These are phyloP conservation scores for Trichocomaceae sp. DNA, from an alignment of 2,329 filamentous ascomycete species.

Conservation along the genomic window DNA sequence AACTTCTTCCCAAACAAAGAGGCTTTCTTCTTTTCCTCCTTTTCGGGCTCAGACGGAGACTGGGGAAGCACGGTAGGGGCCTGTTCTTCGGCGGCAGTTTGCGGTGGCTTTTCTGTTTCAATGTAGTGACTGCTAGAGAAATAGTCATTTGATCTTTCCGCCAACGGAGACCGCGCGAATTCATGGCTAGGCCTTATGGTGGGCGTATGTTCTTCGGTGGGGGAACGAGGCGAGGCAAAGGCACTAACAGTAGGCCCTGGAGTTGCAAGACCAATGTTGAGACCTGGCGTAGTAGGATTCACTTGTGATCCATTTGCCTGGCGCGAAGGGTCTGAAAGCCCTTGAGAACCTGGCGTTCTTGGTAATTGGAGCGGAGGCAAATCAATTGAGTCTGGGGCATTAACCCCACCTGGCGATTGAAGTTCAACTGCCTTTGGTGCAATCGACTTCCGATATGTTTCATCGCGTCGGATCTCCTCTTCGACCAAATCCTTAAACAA, in stretches of 20 bases:
- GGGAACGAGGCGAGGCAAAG: constrained; percentile 26
- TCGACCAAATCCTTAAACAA: constrained; percentile 84
- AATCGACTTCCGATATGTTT: constrained; percentile 62
- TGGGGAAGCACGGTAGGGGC: constrained; percentile 42
- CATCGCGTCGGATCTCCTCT: constrained; percentile 80
- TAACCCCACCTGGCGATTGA: constrained; percentile 16
- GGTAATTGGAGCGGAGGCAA: constrained; percentile 2
- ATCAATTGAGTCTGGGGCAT: constrained; percentile 12
- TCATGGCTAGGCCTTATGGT: constrained; percentile 45
- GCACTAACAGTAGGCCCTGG: constrained; percentile 45
- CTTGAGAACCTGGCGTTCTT: constrained; percentile 5
- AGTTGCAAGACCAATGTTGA: constrained; percentile 72
- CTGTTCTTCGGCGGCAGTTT: constrained; percentile 36
- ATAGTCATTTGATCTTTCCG: constrained; percentile 63
- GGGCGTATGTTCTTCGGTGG: constrained; percentile 24
- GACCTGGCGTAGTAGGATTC: constrained; percentile 63
- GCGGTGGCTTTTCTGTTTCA: constrained; percentile 46
- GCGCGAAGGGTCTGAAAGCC: constrained; percentile 34
- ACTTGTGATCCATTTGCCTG: constrained; percentile 55
- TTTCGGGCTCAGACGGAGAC: constrained; percentile 51
- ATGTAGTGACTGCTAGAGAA: constrained; percentile 57
- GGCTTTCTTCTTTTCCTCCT: constrained; percentile 54
- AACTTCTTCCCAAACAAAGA: constrained; percentile 79
- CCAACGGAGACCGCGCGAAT: constrained; percentile 46
- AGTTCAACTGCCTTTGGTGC: constrained; percentile 56